These are phyloP conservation scores for Pueraria montana DNA, from an alignment of 306 rosid genomes.

Conservation along the genomic window DNA sequence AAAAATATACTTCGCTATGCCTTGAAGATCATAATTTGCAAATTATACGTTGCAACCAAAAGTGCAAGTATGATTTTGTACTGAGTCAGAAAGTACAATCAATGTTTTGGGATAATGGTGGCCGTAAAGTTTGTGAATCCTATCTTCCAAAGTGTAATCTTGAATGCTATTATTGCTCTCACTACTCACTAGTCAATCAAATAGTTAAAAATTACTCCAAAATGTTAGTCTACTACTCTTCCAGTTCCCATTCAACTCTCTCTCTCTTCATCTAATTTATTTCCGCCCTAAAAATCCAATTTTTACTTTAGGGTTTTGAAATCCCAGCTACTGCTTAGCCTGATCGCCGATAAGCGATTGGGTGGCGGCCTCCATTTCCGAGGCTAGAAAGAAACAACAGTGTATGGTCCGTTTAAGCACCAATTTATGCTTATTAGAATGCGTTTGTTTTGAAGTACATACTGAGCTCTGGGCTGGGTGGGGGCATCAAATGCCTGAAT, in stretches of 20 bases:
- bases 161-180: neutral
- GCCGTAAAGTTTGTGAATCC: neutral
- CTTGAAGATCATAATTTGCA: neutral
- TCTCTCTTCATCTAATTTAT: neutral
- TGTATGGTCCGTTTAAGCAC: constrained; percentile 41
- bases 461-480: constrained; percentile 36
- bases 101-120: neutral
- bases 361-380: constrained; percentile 22
- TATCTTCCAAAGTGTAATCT: neutral
- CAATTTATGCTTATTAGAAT: constrained; percentile 23
- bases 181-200: neutral
- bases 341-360: constrained; percentile 15
- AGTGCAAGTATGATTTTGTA: neutral
- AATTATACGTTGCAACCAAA: neutral
- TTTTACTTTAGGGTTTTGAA: constrained; percentile 49
- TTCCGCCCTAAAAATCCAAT: constrained; percentile 29
- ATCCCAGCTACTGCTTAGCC: constrained; percentile 36
- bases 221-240: neutral
- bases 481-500: constrained; percentile 31
- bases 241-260: constrained; percentile 6
- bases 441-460: constrained; percentile 37
- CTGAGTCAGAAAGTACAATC: neutral
- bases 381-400: constrained; percentile 12
- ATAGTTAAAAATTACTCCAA: neutral
- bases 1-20: no score